phyloP scores from a whole-genome alignment of 768 basidiomycete genomes.

The Suillus weaverae region DNA sequence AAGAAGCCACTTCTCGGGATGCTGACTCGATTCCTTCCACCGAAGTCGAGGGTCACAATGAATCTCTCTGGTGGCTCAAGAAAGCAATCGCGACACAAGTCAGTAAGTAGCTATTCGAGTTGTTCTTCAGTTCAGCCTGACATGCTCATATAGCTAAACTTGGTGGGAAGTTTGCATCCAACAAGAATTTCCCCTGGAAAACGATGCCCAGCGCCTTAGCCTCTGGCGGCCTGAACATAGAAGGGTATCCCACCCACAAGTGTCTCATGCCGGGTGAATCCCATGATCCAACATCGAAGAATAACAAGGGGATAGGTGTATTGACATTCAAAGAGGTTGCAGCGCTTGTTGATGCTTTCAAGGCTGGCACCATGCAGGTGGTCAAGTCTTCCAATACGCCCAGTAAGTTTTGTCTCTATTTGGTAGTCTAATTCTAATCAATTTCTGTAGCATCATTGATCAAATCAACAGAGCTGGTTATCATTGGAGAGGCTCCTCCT shows the following conservation, averaged over 20 bases:
- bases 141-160: not conserved
- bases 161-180: not conserved
- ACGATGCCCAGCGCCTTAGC: not conserved
- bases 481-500: not conserved
- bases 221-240: not conserved
- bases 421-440: not conserved
- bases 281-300: not conserved
- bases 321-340: not conserved
- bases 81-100: not conserved
- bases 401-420: slow-evolving; percentile 1
- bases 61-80: not conserved
- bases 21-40: not conserved
- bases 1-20: not conserved
- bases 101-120: not conserved
- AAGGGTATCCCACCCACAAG: not conserved
- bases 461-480: not conserved
- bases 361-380: not conserved
- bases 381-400: not conserved
- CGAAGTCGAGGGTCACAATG: not conserved
- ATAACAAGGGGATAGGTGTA: slow-evolving; percentile 1
- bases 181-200: not conserved
- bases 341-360: not conserved
- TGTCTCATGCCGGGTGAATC: not conserved
- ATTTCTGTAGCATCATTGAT: not conserved
- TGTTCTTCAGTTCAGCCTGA: not conserved